phyloP scores from a whole-genome alignment of 2,329 filamentous ascomycete genomes.

The Aspergillus fischeri region DNA sequence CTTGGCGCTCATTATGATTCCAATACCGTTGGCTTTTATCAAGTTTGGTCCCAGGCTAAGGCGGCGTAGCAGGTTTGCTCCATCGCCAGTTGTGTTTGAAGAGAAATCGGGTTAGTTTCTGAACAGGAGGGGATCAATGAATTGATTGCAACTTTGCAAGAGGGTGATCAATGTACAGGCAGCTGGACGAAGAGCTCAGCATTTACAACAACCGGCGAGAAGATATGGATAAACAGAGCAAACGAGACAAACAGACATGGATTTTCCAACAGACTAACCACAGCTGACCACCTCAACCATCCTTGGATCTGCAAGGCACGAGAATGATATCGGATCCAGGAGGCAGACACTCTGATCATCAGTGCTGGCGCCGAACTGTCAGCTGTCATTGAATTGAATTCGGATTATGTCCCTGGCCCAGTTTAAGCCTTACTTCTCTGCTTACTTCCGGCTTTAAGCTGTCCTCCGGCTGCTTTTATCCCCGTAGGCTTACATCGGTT shows the following conservation, averaged over 20 bases:
- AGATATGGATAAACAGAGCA: not conserved
- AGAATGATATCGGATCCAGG: constrained; percentile 7
- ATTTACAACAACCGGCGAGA: not conserved
- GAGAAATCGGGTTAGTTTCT: constrained; percentile 5
- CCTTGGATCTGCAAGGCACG: constrained; percentile 7
- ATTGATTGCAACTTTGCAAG: not conserved
- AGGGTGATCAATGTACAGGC: not conserved
- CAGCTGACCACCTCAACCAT: not conserved
- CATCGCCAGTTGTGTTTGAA: constrained; percentile 11
- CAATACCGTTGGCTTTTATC: constrained; percentile 34
- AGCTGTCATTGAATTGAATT: constrained; percentile 18
- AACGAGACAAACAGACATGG: not conserved
- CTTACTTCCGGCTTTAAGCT: constrained; percentile 16
- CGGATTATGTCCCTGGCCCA: too few relatives aligned
- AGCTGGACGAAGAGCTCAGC: not conserved
- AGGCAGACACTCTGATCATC: constrained; percentile 18
- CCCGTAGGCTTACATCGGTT: constrained; percentile 24
- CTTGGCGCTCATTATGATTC: constrained; percentile 34
- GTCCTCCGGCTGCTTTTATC: constrained; percentile 24
- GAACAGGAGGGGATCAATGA: not conserved
- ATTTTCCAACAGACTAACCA: not conserved
- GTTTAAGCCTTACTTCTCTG: too few relatives aligned
- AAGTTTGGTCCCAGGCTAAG: constrained; percentile 28
- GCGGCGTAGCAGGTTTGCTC: constrained; percentile 26
- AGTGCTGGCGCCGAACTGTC: constrained; percentile 20